Evolutionary conservation across 345 rosid genomes (phyloP), one percentile per base, ranked within the genome.

Genomic region (Garcia nutans): DNA sequence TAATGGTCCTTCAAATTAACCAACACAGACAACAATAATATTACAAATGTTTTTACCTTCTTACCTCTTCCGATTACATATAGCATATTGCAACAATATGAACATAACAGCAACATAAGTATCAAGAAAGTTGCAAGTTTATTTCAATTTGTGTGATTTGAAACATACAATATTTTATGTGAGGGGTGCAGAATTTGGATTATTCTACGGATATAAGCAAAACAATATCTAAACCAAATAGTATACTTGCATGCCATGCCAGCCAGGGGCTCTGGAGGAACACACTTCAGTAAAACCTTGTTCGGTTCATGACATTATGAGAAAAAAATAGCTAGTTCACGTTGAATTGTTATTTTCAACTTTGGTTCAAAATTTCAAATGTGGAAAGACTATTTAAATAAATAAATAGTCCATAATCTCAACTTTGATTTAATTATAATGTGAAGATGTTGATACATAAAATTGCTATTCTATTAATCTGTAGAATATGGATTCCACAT

Each of bases 1-100:
- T 33, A 65, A 59, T 8, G 8, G 55, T 31, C 70, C 80, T 71
- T 56, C 33, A 42, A 77, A 71, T 23, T 63, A 63, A 62, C 6
- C 75, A 50, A 55, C 44, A 70, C 37, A 50, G 58, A 13, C 19
- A 54, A 56, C 24, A 58, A 42, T 23, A 64, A 64, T 47, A 15
- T 7, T 13, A 33, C 16, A 58, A 1, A 15, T 19, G 17, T 6
- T 49, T 55, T 31, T 28, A 45, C 42, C 45, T 41, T 49, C 17
- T 61, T 13, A 17, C 10, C 23, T 62, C 11, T 12, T 44, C 56
- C 11, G 33, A 8, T 47, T 11, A 44, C 10, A 45, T 24, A 3
- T 26, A 68, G 13, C 44, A 23, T 37, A 37, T 37, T 37, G 19
- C 31, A 19, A 56, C 16, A 20, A 70, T 5, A 49, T 16, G 22